Base-by-base conservation (phyloP, 371 early-diverging fungal genomes). In the Massospora cicadina region DNA sequence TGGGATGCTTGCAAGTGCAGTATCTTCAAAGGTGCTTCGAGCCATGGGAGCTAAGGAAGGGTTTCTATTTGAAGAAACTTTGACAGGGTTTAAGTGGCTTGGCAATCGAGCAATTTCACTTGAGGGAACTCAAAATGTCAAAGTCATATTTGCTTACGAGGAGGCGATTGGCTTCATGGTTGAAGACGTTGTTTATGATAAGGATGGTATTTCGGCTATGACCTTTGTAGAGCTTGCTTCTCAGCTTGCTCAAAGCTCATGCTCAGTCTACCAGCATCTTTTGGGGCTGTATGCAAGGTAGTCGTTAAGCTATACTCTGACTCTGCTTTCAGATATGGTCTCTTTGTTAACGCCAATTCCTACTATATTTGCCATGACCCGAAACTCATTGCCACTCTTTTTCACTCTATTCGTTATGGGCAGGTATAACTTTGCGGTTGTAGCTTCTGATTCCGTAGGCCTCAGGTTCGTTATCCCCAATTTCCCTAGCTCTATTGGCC, bases 41-140 rank as follows among this genome's bases (percentile, higher is more conserved):
- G 77, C 77, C 54, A 82, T 94, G 77, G 89, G 87, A 0, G 73
- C 78, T 57, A 74, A 72, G 0, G 89, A 91, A 67, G 90, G 91
- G 1, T 83, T 91, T 68, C 75, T 75, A 59, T 91, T 88, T 73
- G 88, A 86, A 66, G 94, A 93, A 69, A 89, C 95, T 1, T 74
- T 95, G 63, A 96, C 96, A 28, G 96, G 96, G 7, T 95, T 96
- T 79, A 96, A 96, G 71, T 94, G 91, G 90, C 83, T 95, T 65
- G 91, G 90, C 24, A 94, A 93, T 73, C 76, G 79, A 33, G 85
- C 89, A 17, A 78, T 85, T 66, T 75, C 81, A 28, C 74, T 89
- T 27, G 43, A 43, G 43, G 17, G 17, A 5, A 43, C 5, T 17
- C 70, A 77, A 70, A 74, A 77, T 54, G 63, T 54, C 10, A 76